These are phyloP conservation scores for Mallotus nudiflorus DNA, from an alignment of 345 rosid genomes.

Conservation along the genomic window DNA sequence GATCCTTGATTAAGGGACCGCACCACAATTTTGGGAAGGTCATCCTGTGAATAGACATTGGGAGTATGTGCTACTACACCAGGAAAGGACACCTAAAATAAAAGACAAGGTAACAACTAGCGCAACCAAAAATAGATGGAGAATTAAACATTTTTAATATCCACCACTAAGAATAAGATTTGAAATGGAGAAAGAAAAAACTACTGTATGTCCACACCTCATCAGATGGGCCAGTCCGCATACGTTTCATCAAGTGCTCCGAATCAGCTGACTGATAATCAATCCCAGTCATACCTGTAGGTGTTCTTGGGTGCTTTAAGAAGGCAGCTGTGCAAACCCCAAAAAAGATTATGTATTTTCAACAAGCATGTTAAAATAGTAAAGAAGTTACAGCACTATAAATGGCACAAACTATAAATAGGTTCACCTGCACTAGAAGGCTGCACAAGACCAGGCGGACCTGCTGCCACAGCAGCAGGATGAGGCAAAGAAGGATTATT, in stretches of 20 bases:
- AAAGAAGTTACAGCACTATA: neutral
- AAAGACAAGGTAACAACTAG: neutral
- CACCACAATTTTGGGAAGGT: conserved; percentile 39
- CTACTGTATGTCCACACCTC: conserved; percentile 42
- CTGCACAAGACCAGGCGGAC: conserved; percentile 43
- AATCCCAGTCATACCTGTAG: conserved; percentile 52
- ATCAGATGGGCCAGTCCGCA: conserved; percentile 61
- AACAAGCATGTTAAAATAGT: conserved; percentile 3
- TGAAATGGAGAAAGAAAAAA: neutral
- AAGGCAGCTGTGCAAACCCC: conserved; percentile 47
- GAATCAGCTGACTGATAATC: conserved; percentile 78
- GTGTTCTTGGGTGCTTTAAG: conserved; percentile 65
- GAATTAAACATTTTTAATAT: neutral
- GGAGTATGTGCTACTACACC: conserved; percentile 49
- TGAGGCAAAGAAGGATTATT: conserved; percentile 49
- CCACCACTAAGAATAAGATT: neutral
- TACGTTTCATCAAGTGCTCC: conserved; percentile 69
- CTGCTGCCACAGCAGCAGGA: conserved; percentile 53
- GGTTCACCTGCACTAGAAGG: conserved; percentile 44
- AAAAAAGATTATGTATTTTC: conserved; percentile 4
- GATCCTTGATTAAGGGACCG: conserved; percentile 45
- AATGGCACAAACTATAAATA: neutral
- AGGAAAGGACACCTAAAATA: conserved; percentile 41
- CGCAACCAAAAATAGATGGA: conserved; percentile 1
- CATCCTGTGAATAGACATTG: conserved; percentile 51